Percentiles rank a stretch among this genome's conserved stretches.
phyloP scores from a whole-genome alignment of 176 grass and related monocot genomes.

The Pontederia paniculata region DNA sequence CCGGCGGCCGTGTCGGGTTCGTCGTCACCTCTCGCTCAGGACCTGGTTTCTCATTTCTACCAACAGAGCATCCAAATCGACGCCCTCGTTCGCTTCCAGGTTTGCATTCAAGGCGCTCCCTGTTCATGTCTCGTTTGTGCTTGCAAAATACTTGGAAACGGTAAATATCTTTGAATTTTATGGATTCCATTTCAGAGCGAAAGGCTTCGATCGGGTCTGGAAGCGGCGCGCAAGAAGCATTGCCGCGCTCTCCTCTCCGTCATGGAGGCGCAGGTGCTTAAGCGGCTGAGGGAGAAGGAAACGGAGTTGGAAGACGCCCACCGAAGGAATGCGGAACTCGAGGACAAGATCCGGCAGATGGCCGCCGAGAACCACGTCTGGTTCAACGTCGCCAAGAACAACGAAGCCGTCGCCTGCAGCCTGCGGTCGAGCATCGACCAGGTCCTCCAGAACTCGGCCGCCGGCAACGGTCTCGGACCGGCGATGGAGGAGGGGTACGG shows the following conservation, averaged over 20 bases:
- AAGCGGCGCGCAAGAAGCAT: constrained; percentile 40
- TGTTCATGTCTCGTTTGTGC: not conserved
- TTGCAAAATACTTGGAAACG: not conserved
- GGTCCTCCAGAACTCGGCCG: not conserved
- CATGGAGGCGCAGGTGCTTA: constrained; percentile 15
- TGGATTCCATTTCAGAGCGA: constrained; percentile 44
- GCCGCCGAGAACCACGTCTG: constrained; percentile 39
- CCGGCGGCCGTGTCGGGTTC: not conserved
- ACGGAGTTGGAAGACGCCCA: constrained; percentile 23
- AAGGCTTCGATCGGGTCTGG: constrained; percentile 31
- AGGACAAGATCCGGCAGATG: constrained; percentile 37
- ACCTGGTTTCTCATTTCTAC: constrained; percentile 34
- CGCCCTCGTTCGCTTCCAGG: constrained; percentile 45
- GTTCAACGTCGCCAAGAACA: constrained; percentile 32
- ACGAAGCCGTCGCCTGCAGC: constrained; percentile 37
- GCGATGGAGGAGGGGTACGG: not conserved
- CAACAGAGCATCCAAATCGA: constrained; percentile 45
- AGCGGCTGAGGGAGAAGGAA: constrained; percentile 34
- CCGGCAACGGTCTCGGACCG: not conserved
- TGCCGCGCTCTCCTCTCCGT: constrained; percentile 22
- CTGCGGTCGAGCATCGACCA: constrained; percentile 47
- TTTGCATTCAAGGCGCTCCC: not conserved
- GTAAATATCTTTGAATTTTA: not conserved
- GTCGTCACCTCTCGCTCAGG: not conserved
- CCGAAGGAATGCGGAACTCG: constrained; percentile 35